These are phyloP conservation scores for Rubia peregrina DNA, from an alignment of 305 asterid species.

Conservation along the genomic window DNA sequence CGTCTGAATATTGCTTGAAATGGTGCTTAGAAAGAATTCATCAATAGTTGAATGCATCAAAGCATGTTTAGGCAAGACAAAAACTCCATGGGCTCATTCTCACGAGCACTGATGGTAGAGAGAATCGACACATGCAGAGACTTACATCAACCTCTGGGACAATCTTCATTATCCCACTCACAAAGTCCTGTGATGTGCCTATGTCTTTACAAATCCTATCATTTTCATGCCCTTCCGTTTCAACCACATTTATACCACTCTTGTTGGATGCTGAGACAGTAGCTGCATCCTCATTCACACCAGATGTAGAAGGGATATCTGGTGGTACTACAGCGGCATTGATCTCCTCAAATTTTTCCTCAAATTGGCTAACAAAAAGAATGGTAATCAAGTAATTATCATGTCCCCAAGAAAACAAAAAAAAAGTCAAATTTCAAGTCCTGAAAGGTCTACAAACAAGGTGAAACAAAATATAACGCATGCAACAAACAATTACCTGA, in stretches of 20 bases:
- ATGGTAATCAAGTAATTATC: neutral
- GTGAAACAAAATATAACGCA: neutral
- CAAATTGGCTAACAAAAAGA: constrained; percentile 56
- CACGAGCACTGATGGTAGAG: neutral
- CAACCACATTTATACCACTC: constrained; percentile 37
- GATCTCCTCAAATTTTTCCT: constrained; percentile 80
- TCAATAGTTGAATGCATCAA: neutral
- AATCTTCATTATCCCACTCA: constrained; percentile 75
- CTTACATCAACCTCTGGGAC: constrained; percentile 93
- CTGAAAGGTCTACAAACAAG: neutral
- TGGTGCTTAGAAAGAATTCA: neutral
- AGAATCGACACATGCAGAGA: constrained; percentile 11
- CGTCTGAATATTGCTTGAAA: neutral
- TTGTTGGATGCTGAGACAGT: constrained; percentile 34
- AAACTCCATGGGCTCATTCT: neutral
- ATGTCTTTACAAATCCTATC: constrained; percentile 45
- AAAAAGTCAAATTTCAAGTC: neutral
- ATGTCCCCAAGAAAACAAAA: neutral
- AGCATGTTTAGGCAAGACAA: neutral
- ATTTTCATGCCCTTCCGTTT: constrained; percentile 40
- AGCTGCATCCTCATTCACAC: constrained; percentile 36
- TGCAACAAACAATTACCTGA: constrained; percentile 38
- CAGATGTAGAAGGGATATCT: constrained; percentile 47
- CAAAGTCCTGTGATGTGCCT: constrained; percentile 68
- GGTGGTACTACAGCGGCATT: constrained; percentile 46